Conservation (phyloP, 805 yeast species). For the Tetrapisispora fleetii region DNA sequence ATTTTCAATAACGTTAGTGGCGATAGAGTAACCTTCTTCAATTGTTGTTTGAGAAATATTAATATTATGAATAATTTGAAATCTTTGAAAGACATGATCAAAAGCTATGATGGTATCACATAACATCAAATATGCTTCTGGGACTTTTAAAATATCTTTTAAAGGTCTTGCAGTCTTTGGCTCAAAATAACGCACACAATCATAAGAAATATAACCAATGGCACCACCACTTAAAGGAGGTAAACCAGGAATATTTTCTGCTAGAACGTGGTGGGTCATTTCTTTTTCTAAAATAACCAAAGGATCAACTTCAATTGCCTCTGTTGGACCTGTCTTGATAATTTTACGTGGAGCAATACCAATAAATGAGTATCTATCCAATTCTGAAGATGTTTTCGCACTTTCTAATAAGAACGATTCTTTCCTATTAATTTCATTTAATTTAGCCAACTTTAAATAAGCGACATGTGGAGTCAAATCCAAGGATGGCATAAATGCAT, state of each 20-base stretch:
- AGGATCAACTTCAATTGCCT: constrained; percentile 61
- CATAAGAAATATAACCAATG: constrained; percentile 90
- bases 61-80: constrained; percentile 81
- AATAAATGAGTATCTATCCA: constrained; percentile 84
- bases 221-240: constrained; percentile 92
- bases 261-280: constrained; percentile 52
- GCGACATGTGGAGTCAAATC: constrained; percentile 80
- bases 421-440: constrained; percentile 45
- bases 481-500: constrained; percentile 61
- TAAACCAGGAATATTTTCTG: constrained; percentile 64
- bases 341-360: constrained; percentile 79
- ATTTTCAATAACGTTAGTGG: constrained; percentile 47
- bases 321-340: constrained; percentile 61
- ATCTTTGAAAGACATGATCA: constrained; percentile 89
- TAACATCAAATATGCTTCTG: constrained; percentile 88
- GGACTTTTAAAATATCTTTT: constrained; percentile 72
- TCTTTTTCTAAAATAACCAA: constrained; percentile 64
- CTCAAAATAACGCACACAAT: constrained; percentile 93
- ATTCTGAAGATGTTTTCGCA: constrained; percentile 79
- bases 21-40: constrained; percentile 40
- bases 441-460: constrained; percentile 63
- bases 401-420: constrained; percentile 82
- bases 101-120: constrained; percentile 84
- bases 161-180: constrained; percentile 72
- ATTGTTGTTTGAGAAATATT: constrained; percentile 26